Percentiles rank a stretch among this genome's conserved stretches.
Evolutionary conservation across 176 grass and related monocot genomes (phyloP).

Genomic region (Triticum dicoccoides): DNA sequence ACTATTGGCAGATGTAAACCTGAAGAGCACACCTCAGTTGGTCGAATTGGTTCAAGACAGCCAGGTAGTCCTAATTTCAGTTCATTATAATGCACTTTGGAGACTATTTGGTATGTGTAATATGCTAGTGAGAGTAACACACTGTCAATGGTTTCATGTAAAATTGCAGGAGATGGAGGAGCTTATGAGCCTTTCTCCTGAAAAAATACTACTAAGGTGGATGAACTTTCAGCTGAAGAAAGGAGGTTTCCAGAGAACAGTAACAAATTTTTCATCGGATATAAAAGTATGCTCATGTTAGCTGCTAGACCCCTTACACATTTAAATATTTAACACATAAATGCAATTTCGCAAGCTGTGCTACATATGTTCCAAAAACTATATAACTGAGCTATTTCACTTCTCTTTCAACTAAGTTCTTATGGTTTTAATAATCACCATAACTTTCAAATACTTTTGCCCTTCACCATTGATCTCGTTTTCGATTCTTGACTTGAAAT

Average conservation of each 20-base stretch:
- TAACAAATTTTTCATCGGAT: constrained; percentile 94
- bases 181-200: constrained; percentile 92
- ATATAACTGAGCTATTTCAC: constrained; percentile 7
- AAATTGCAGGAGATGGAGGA: constrained; percentile 81
- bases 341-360: not conserved
- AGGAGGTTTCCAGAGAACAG: constrained; percentile 62
- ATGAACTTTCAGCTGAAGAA: constrained; percentile 99
- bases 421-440: not conserved
- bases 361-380: not conserved
- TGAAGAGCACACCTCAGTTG: constrained; percentile 95
- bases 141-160: constrained; percentile 1
- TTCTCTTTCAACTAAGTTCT: not conserved
- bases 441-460: constrained; percentile 9
- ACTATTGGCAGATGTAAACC: constrained; percentile 89
- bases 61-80: constrained; percentile 46
- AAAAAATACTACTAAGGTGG: constrained; percentile 95
- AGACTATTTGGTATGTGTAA: not conserved
- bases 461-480: not conserved
- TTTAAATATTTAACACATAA: constrained; percentile 2
- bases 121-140: constrained; percentile 1
- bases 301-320: not conserved
- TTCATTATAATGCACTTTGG: constrained; percentile 11
- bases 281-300: constrained; percentile 63
- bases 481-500: constrained; percentile 25
- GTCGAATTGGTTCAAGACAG: constrained; percentile 85